These are phyloP conservation scores for Phytophthora megakarya DNA, from an alignment of 352 stramenopile genomes.

Conservation along the genomic window DNA sequence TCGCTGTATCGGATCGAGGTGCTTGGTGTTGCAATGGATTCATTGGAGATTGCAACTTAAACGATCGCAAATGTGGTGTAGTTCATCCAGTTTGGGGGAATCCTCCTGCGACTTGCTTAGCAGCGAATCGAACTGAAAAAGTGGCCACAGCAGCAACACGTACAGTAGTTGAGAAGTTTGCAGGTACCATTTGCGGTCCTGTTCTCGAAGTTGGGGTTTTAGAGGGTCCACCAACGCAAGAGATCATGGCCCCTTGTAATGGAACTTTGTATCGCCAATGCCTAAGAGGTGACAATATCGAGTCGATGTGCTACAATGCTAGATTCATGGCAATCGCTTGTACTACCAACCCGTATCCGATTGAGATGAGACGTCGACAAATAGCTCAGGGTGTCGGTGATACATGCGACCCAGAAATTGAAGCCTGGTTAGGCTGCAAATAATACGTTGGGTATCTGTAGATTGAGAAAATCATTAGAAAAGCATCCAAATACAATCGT, in stretches of 20 bases:
- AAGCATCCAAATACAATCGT: no score
- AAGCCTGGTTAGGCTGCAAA: constrained; percentile 23
- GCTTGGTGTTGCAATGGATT: constrained; percentile 46
- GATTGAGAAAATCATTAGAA: background rate
- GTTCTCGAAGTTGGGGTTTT: constrained; percentile 7
- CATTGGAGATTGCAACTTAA: constrained; percentile 21
- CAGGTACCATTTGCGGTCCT: constrained; percentile 11
- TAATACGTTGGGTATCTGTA: no score
- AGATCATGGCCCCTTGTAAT: constrained; percentile 28
- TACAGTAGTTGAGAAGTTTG: constrained; percentile 10
- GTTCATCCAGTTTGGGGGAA: constrained; percentile 19
- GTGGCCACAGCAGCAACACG: constrained; percentile 12
- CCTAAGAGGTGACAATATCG: background rate
- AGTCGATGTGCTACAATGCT: constrained; percentile 33
- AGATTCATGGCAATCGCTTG: constrained; percentile 35
- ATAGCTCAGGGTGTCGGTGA: constrained; percentile 12
- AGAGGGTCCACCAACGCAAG: constrained; percentile 7
- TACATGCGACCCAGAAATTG: constrained; percentile 11
- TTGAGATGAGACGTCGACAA: constrained; percentile 24
- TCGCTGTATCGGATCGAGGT: constrained; percentile 12
- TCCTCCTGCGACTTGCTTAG: constrained; percentile 18
- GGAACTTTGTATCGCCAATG: constrained; percentile 36
- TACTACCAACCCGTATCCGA: constrained; percentile 17
- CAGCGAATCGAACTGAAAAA: constrained; percentile 10
- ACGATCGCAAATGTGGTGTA: constrained; percentile 8